Evolutionary conservation across 1,139 yeast genomes (phyloP), one percentile per base, ranked within the genome.

Genomic region (Zygoascus meyerae): DNA sequence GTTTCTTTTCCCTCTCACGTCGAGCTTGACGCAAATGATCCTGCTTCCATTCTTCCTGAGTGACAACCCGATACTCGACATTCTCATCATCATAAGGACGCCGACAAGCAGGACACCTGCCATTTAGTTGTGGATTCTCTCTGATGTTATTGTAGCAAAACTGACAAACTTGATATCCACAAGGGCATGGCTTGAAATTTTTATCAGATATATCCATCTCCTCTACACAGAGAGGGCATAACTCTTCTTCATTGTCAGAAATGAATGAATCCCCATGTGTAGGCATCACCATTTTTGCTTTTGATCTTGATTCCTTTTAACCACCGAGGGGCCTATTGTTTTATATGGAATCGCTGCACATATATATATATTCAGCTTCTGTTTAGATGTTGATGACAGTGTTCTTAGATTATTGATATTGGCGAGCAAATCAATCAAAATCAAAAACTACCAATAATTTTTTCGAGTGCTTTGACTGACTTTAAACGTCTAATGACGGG

Each of bases 111-210:
- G 99, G 99, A 68, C 99, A 94, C 56, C 89, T 78, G 5, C 97
- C 97, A 64, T 90, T 90, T 55, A 92, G 72, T 62, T 90, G 96
- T 1, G 97, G 97, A 59, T 92, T 92, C 57, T 86, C 95, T 56
- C 96, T 79, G 60, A 94, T 94, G 65, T 90, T 92, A 70, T 94
- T 92, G 73, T 90, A 94, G 66, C 98, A 94, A 63, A 94, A 94
- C 72, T 92, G 97, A 67, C 99, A 94, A 51, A 92, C 86, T 64
- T 94, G 98, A 63, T 94, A 94, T 10, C 98, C 98, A 71, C 99
- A 94, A 1, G 97, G 98, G 73, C 99, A 94, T 5, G 99, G 99
- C 66, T 85, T 87, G 75, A 94, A 94, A 68, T 90, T 87, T 64
- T 86, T 86, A 67, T 94, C 98, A 15, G 95, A 84, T 40, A 90